Percentiles rank a stretch among this genome's conserved stretches.
Conservation (phyloP, 2,329 filamentous ascomycete genomes). For the Aspergillus sp. region DNA sequence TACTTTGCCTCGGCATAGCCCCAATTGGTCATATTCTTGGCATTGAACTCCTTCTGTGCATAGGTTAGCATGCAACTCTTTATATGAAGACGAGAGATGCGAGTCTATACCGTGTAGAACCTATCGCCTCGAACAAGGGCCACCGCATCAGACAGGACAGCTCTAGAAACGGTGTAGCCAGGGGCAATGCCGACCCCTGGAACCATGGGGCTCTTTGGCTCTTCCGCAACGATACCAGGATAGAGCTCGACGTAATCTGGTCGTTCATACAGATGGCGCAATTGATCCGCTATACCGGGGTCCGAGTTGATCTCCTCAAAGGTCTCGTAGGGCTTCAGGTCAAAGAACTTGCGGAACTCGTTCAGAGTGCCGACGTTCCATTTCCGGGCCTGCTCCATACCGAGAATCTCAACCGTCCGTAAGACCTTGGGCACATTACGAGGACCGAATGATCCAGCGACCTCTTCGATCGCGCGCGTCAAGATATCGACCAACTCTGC, state of each 20-base stretch:
- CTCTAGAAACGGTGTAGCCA: conserved; percentile 77
- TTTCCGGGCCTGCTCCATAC: conserved; percentile 74
- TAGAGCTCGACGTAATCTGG: conserved; percentile 82
- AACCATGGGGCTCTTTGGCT: conserved; percentile 73
- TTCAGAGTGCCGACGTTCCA: conserved; percentile 82
- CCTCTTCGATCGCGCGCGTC: conserved; percentile 70
- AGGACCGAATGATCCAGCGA: conserved; percentile 66
- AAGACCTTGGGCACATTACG: conserved; percentile 75
- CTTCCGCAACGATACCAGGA: conserved; percentile 75
- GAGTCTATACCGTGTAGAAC: conserved; percentile 64
- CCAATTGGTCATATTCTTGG: conserved; percentile 79
- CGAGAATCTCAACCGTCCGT: conserved; percentile 76
- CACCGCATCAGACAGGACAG: conserved; percentile 77
- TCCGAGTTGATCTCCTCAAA: conserved; percentile 87
- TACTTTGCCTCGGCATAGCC: conserved; percentile 76
- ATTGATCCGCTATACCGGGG: conserved; percentile 67
- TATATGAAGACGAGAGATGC: background rate
- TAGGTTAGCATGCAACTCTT: conserved; percentile 28
- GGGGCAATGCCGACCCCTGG: conserved; percentile 76
- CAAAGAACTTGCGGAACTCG: conserved; percentile 83
- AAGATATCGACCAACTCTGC: conserved; percentile 76
- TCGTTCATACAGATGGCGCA: conserved; percentile 70
- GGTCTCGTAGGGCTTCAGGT: conserved; percentile 71
- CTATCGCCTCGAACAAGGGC: conserved; percentile 76
- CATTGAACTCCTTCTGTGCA: conserved; percentile 65